These are phyloP conservation scores for Skeletonema tropicum DNA, from an alignment of 108 stramenopile species.

Conservation along the genomic window DNA sequence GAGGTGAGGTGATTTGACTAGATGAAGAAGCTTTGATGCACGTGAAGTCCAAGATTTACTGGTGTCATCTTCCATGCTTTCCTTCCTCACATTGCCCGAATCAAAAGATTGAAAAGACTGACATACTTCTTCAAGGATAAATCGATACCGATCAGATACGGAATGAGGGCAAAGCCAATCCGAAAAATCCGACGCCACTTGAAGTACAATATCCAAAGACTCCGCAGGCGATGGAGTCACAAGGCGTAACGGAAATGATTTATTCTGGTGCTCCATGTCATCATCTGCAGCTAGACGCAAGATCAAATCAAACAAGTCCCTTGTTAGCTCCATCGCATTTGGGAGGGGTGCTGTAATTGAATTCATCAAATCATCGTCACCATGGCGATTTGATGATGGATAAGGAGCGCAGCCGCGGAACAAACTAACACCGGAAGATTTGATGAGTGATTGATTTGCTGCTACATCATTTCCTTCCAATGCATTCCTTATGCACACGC, in stretches of 20 bases:
- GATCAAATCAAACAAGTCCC: constrained; percentile 45
- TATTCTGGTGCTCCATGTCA: constrained; percentile 32
- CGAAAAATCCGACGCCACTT: constrained; percentile 35
- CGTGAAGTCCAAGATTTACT: constrained; percentile 27
- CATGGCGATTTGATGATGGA: not conserved
- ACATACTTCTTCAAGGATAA: constrained; percentile 22
- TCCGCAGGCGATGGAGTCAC: constrained; percentile 35
- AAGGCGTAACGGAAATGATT: constrained; percentile 31
- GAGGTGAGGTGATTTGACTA: constrained; percentile 16
- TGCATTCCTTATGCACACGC: constrained; percentile 33
- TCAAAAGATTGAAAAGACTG: constrained; percentile 19
- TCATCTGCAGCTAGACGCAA: constrained; percentile 40
- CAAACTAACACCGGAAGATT: constrained; percentile 1
- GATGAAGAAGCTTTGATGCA: constrained; percentile 21
- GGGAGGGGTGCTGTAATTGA: constrained; percentile 36
- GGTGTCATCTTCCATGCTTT: constrained; percentile 1
- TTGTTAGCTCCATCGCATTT: constrained; percentile 33
- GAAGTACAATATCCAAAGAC: constrained; percentile 35
- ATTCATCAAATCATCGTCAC: constrained; percentile 4
- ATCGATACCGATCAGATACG: constrained; percentile 24
- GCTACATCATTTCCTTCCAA: constrained; percentile 14
- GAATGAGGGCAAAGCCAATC: constrained; percentile 39
- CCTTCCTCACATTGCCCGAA: too few species aligned
- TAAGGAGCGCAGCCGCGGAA: constrained; percentile 14
- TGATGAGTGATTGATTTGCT: not conserved